Evolutionary conservation across 2,329 filamentous ascomycete species (phyloP), one percentile per base, ranked within the genome.

Genomic region (Botrytis pseudocinerea): DNA sequence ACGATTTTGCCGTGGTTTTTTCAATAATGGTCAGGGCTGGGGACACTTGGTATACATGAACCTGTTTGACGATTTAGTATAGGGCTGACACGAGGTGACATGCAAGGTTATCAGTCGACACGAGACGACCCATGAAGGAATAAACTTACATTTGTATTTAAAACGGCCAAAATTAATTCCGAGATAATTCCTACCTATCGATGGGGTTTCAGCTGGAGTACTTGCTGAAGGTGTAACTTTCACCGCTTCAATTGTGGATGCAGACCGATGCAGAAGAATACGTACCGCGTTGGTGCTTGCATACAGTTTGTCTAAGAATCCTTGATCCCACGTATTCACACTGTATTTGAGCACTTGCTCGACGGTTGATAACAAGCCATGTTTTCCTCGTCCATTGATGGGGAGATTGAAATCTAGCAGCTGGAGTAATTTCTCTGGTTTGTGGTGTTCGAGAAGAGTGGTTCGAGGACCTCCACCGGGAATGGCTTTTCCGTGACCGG

Each of bases 291-390:
- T 96, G 57, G 93, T 97, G 76, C 91, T 92, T n/a, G 92, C 90
- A 82, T 98, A 98, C 28, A 98, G 86, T 84, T 99, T 98, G 83
- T 98, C 95, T 80, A 98, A 84, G 83, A 98, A 99, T 18, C 95
- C 95, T 82, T 97, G 95, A 80, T 97, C 93, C 93, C 95, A 98
- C n/a, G 95, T 98, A 83, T 99, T 99, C 80, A 98, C 95, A 79
- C 92, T 96, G 82, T 97, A 94, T 76, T 89, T 87, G 60, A 98
- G 85, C 32, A 98, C 86, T 74, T 90, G 88, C 76, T 90, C 85
- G 63, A 97, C 87, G 4, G 89, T 89, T 48, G 89, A 86, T 42
- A 97, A 84, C 46, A 98, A 84, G 0, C 95, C 95, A 61, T 92
- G 88, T 77, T 92, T 92, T 1, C 91, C 92, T 75, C 84, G 84